Base-by-base conservation (phyloP, 1,284 basidiomycete genomes). In the Tylopilus sp. region DNA sequence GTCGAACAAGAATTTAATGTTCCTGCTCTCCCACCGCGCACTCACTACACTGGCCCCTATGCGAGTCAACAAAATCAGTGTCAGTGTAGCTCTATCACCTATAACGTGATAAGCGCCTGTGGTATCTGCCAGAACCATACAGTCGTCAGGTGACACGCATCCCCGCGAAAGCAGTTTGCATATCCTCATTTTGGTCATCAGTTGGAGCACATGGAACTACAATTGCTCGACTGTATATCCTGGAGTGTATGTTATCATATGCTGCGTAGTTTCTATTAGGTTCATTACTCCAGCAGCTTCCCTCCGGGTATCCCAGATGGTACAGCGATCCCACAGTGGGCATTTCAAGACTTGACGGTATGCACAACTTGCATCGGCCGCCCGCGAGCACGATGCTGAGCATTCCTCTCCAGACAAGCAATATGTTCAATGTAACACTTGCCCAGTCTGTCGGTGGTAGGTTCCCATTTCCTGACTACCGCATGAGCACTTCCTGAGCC, bases 91-190 rank as follows among this genome's bases (percentile, higher is more conserved):
- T 55, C 63, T 4, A 55, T 72, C 38, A 56, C 60, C 1, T 71
- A 72, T 45, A 59, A 53, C 7, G n/a, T 60, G 29, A 33, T 70
- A 11, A 65, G 61, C 33, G 71, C 70, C 6, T 71, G 70, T 40
- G 59, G 58, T 21, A 21, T 56, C 18, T 71, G 70, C 48, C 70
- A 73, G 41, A 58, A 59, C 8, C 25, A 30, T n/a, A 55, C 55
- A 9, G 50, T 48, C 25, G 30, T 56, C 29, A 46, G 41, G 67
- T 59, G 52, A 46, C 33, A 47, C 21, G 33, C 23, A 21, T 34
- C 16, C 9, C 18, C 10, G 0, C 25, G 3, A 38, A 41, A 8
- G 9, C 10, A 10, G 1, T 42, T 41, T 18, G 1, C 34, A 25
- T n/a, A 12, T 19, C n/a, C 44, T 51, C n/a, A 53, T 18, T 33